These are phyloP conservation scores for Buddleja alternifolia DNA, from an alignment of 257 asterid species.

Conservation along the genomic window DNA sequence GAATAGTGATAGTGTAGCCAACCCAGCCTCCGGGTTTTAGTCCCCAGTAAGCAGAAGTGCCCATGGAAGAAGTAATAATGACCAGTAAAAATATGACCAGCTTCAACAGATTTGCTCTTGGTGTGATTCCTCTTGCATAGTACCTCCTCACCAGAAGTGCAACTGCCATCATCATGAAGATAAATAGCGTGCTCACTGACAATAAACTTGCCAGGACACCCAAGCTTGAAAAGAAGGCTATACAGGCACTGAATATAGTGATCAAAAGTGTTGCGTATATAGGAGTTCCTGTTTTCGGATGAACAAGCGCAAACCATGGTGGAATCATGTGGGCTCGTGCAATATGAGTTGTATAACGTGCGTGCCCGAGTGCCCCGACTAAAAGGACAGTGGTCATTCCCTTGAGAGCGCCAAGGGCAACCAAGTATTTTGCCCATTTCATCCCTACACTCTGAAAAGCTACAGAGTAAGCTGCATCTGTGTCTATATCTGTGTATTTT, in stretches of 20 bases:
- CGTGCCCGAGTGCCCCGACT: slow-evolving; percentile 64
- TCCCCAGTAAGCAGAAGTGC: slow-evolving; percentile 65
- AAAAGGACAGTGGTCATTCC: slow-evolving; percentile 67
- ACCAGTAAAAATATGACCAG: slow-evolving; percentile 35
- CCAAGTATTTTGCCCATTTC: slow-evolving; percentile 65
- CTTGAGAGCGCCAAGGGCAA: slow-evolving; percentile 63
- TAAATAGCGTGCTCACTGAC: slow-evolving; percentile 56
- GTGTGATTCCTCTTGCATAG: slow-evolving; percentile 45
- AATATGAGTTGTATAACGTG: slow-evolving; percentile 58
- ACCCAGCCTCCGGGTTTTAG: slow-evolving; percentile 49
- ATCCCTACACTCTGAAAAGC: slow-evolving; percentile 64
- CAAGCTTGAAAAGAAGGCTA: slow-evolving; percentile 60
- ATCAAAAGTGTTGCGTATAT: slow-evolving; percentile 56
- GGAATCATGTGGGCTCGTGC: slow-evolving; percentile 72
- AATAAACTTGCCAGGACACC: slow-evolving; percentile 45
- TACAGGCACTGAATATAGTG: slow-evolving; percentile 42
- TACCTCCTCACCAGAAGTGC: slow-evolving; percentile 63
- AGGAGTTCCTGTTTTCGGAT: slow-evolving; percentile 71
- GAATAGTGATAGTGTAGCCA: slow-evolving; percentile 48
- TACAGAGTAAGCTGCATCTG: slow-evolving; percentile 55
- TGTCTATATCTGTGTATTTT: slow-evolving; percentile 49
- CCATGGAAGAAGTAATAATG: slow-evolving; percentile 55
- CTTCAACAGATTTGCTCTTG: slow-evolving; percentile 36
- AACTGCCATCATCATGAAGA: slow-evolving; percentile 64
- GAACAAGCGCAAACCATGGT: slow-evolving; percentile 64